Evolutionary conservation across 345 rosid genomes (phyloP).

Genomic region (Cochlearia excelsa): DNA sequence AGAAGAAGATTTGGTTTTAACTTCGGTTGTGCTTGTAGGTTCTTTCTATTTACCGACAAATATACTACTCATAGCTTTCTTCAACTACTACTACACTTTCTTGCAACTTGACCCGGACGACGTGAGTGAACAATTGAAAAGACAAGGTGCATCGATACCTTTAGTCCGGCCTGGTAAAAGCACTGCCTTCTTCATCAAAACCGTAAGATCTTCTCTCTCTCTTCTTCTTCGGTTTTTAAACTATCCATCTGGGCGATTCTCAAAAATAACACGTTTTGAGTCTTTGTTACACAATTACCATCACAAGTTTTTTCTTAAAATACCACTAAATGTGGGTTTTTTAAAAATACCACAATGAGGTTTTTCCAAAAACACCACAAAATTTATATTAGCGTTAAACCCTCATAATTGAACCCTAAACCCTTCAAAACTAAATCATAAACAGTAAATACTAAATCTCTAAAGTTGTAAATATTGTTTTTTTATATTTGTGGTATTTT

Average conservation of each 20-base stretch:
- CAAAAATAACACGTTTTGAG: too few relatives aligned
- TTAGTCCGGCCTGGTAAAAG: constrained; percentile 93
- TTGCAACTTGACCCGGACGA: constrained; percentile 97
- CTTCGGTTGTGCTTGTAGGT: constrained; percentile 46
- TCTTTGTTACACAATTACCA: too few relatives aligned
- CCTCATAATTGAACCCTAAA: too few relatives aligned
- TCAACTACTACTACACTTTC: constrained; percentile 97
- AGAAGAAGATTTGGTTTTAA: background rate
- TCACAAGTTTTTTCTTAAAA: too few relatives aligned
- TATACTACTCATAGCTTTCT: constrained; percentile 89
- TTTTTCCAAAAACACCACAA: too few relatives aligned
- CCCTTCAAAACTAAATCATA: too few relatives aligned
- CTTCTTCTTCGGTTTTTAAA: background rate
- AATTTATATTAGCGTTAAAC: too few relatives aligned
- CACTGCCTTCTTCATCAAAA: constrained; percentile 79
- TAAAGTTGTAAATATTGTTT: too few relatives aligned
- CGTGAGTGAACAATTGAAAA: constrained; percentile 95
- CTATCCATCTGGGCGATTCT: background rate
- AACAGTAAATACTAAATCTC: too few relatives aligned
- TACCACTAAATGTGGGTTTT: too few relatives aligned
- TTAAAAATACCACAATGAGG: too few relatives aligned
- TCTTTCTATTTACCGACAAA: constrained; percentile 89
- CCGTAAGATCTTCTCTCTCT: constrained; percentile 45
- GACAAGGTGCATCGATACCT: constrained; percentile 97
- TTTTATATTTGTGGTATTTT: too few relatives aligned